Percentiles rank a stretch among this genome's conserved stretches.
Evolutionary conservation across 2,329 filamentous ascomycete genomes (phyloP).

Genomic region (Verticillium isaacii): DNA sequence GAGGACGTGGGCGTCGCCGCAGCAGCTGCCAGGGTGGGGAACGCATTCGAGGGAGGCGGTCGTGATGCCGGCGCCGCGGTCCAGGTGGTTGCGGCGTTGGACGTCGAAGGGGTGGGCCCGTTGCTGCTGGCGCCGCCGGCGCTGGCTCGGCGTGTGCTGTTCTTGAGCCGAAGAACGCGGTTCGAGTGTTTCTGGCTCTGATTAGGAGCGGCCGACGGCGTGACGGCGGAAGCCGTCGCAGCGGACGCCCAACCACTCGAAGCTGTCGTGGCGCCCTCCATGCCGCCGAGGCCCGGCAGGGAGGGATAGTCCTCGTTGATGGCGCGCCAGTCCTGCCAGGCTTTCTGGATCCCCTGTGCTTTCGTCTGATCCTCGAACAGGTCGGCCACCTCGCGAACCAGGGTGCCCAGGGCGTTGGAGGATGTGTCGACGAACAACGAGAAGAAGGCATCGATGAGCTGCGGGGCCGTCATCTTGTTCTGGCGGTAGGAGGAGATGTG

Average conservation of each 20-base stretch:
- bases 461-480: constrained; percentile 62
- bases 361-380: constrained; percentile 83
- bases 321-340: constrained; percentile 93
- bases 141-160: constrained; percentile 44
- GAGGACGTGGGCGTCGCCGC: constrained; percentile 6
- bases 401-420: constrained; percentile 75
- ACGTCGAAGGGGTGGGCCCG: constrained; percentile 18
- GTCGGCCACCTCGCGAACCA: constrained; percentile 87
- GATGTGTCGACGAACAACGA: constrained; percentile 75
- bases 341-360: constrained; percentile 67
- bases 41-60: constrained; percentile 28
- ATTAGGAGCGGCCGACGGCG: constrained; percentile 35
- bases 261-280: constrained; percentile 55
- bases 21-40: constrained; percentile 36
- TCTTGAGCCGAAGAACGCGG: constrained; percentile 54
- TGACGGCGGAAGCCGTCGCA: constrained; percentile 50
- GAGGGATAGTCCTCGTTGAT: constrained; percentile 96
- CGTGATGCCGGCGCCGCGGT: constrained; percentile 9
- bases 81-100: constrained; percentile 16
- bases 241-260: constrained; percentile 57
- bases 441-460: constrained; percentile 85
- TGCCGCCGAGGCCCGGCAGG: constrained; percentile 69
- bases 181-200: constrained; percentile 44
- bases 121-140: constrained; percentile 24
- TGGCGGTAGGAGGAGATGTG: constrained; percentile 75